phyloP scores from a whole-genome alignment of 805 yeast species.

The Saturnispora kantuleensis region DNA sequence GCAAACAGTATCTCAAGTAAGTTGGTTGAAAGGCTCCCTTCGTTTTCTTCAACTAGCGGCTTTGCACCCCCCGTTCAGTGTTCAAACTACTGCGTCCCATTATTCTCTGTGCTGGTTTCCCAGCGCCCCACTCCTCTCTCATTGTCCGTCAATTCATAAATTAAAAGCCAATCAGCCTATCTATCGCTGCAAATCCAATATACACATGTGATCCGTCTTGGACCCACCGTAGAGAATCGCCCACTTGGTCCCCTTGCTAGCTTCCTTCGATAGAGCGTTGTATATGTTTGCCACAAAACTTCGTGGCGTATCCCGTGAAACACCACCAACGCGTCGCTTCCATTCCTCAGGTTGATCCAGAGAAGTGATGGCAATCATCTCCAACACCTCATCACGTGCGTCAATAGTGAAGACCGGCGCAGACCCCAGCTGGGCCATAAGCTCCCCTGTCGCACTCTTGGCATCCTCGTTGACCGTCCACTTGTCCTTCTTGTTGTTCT shows the following conservation, averaged over 20 bases:
- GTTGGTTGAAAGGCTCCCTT: no score
- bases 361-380: conserved; percentile 71
- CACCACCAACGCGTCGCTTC: conserved; percentile 74
- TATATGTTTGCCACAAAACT: conserved; percentile 71
- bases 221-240: conserved; percentile 72
- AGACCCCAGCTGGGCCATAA: conserved; percentile 43
- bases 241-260: conserved; percentile 60
- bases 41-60: no score
- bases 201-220: conserved; percentile 62
- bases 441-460: conserved; percentile 43
- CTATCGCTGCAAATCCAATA: conserved; percentile 55
- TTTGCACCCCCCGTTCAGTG: no score
- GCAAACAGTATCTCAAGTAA: no score
- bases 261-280: conserved; percentile 64
- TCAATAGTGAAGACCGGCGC: conserved; percentile 78
- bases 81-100: no score
- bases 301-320: conserved; percentile 69
- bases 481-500: conserved; percentile 63
- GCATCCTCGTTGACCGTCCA: conserved; percentile 73
- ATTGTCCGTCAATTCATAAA: no score
- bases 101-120: no score
- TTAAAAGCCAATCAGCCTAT: neutral
- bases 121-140: no score
- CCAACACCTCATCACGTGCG: conserved; percentile 72
- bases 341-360: conserved; percentile 72